phyloP scores from a whole-genome alignment of 106 monocot species.

The Dendrobium nobile region DNA sequence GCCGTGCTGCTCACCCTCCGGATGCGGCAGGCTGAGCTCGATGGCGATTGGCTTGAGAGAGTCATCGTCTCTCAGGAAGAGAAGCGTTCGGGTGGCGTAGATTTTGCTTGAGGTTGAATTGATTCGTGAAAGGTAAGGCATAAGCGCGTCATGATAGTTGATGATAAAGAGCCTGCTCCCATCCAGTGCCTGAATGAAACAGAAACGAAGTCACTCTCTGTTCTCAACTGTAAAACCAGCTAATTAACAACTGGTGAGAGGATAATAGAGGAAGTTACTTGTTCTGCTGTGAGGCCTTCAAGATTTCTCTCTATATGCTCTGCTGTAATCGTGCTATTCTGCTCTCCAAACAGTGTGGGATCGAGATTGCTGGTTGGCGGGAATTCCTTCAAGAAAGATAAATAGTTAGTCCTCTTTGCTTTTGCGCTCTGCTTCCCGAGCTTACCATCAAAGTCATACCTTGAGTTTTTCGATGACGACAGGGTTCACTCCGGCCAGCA shows the following conservation, averaged over 20 bases:
- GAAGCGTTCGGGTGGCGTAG: slow-evolving; percentile 50
- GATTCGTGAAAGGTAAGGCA: too few species aligned
- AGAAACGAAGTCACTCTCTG: neutral
- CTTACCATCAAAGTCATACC: slow-evolving; percentile 15
- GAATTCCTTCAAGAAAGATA: too few species aligned
- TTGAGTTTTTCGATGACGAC: slow-evolving; percentile 38
- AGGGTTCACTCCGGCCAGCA: slow-evolving; percentile 64
- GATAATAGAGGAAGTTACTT: neutral
- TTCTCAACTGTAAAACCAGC: neutral
- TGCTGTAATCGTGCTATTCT: slow-evolving; percentile 40
- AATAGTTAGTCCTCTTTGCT: too few species aligned
- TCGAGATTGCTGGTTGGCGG: slow-evolving; percentile 60
- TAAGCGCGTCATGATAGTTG: too few species aligned
- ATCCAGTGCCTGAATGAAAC: slow-evolving; percentile 16
- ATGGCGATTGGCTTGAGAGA: slow-evolving; percentile 56
- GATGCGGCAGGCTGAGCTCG: slow-evolving; percentile 45
- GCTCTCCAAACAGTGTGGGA: slow-evolving; percentile 33
- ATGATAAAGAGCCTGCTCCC: too few species aligned
- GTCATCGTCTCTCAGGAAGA: slow-evolving; percentile 28
- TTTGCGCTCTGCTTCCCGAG: too few species aligned
- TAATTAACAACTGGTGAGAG: neutral
- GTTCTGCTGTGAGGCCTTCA: slow-evolving; percentile 29
- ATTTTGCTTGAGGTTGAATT: slow-evolving; percentile 14
- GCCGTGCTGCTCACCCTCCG: slow-evolving; percentile 8
- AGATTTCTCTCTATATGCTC: slow-evolving; percentile 36